These are phyloP conservation scores for Zarea fungicola DNA, from an alignment of 2,329 filamentous ascomycete species.

Conservation along the genomic window DNA sequence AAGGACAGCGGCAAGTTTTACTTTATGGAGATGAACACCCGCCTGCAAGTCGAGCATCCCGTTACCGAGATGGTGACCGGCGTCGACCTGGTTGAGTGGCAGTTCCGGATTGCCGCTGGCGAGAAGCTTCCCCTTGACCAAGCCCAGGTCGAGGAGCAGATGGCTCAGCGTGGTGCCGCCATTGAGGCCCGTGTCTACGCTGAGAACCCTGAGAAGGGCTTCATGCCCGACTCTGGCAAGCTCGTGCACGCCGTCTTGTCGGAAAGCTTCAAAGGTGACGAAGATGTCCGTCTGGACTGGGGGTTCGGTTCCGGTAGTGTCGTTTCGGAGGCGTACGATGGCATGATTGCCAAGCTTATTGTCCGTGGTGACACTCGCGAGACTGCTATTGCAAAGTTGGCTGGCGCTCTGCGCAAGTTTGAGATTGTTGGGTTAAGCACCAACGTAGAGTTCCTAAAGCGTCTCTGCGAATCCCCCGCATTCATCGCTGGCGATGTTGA, in stretches of 20 bases:
- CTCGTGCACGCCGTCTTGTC: constrained; percentile 80
- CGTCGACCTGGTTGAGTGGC: constrained; percentile 85
- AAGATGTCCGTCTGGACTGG: constrained; percentile 83
- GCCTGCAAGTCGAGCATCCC: constrained; percentile 93
- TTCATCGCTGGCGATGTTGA: constrained; percentile 88
- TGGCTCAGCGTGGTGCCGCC: constrained; percentile 72
- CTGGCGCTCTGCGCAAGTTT: constrained; percentile 76
- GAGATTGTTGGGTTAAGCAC: constrained; percentile 90
- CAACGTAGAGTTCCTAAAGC: constrained; percentile 95
- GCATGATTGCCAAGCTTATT: constrained; percentile 98
- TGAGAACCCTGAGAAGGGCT: constrained; percentile 86
- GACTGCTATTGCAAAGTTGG: constrained; percentile 77
- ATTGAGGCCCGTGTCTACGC: constrained; percentile 97
- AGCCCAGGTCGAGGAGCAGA: constrained; percentile 65
- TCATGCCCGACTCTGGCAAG: constrained; percentile 88
- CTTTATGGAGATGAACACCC: constrained; percentile 79
- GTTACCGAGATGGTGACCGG: constrained; percentile 71
- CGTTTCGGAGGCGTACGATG: constrained; percentile 92
- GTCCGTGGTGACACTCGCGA: constrained; percentile 74
- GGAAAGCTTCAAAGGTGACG: constrained; percentile 48
- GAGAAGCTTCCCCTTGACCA: constrained; percentile 53
- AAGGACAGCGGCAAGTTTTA: constrained; percentile 76
- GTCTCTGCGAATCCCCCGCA: constrained; percentile 71
- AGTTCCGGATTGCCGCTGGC: constrained; percentile 68
- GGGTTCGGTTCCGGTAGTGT: constrained; percentile 89